Percentiles rank a stretch among this genome's conserved stretches.
phyloP scores from a whole-genome alignment of 1,284 basidiomycete species.

The Pterulicium gracile region DNA sequence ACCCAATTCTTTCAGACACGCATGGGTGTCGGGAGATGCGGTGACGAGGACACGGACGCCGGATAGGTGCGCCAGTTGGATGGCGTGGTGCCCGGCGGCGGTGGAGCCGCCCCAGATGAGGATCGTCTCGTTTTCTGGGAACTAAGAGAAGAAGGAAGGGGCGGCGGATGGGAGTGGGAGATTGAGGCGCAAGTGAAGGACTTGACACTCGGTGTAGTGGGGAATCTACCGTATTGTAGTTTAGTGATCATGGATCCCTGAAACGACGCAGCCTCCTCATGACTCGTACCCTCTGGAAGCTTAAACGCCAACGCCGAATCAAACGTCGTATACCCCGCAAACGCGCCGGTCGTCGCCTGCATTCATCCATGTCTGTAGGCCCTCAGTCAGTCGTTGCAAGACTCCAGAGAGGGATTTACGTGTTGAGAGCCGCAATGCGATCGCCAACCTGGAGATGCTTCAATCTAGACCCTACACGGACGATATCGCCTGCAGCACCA shows the following conservation, averaged over 20 bases:
- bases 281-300: constrained; percentile 6
- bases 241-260: constrained; percentile 1
- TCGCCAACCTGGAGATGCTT: neutral
- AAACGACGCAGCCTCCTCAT: constrained; percentile 7
- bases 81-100: constrained; percentile 28
- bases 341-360: neutral
- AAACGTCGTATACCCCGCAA: neutral
- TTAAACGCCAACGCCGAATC: neutral
- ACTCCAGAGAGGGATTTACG: no score
- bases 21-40: constrained; percentile 26
- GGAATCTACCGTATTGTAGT: constrained; percentile 2
- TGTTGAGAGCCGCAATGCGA: neutral
- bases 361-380: neutral
- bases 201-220: constrained; percentile 10
- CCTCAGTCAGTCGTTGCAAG: no score
- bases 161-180: constrained; percentile 9
- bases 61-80: constrained; percentile 27
- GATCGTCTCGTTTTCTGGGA: constrained; percentile 7
- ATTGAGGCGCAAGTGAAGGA: constrained; percentile 9
- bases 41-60: constrained; percentile 28
- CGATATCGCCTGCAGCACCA: constrained; percentile 1
- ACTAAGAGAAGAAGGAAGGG: neutral
- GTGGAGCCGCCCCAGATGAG: constrained; percentile 31
- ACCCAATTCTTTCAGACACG: constrained; percentile 27
- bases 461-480: neutral